These are phyloP conservation scores for Botrytis paeoniae DNA, from an alignment of 2,329 filamentous ascomycete genomes.

Conservation along the genomic window DNA sequence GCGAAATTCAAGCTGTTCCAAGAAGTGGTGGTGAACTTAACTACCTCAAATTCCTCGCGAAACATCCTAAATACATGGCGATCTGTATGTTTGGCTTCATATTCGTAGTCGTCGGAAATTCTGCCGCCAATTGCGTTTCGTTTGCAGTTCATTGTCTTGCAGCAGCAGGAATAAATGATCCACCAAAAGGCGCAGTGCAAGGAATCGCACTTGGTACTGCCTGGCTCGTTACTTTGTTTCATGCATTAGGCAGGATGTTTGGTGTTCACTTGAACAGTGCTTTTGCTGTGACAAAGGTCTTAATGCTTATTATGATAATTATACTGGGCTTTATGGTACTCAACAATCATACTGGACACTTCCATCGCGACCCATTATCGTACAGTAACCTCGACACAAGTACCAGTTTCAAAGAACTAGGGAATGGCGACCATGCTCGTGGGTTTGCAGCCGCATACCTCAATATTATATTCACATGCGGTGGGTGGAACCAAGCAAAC, in stretches of 20 bases:
- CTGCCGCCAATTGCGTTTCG: slow-evolving; percentile 49
- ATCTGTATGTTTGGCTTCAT: slow-evolving; percentile 43
- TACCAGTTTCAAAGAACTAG: slow-evolving; percentile 21
- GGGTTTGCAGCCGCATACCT: slow-evolving; percentile 44
- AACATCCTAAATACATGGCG: slow-evolving; percentile 4
- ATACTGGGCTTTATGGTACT: slow-evolving; percentile 34
- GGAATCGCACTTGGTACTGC: slow-evolving; percentile 48
- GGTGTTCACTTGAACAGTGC: slow-evolving; percentile 51
- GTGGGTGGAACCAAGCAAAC: slow-evolving; percentile 46
- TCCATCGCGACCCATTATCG: slow-evolving; percentile 9
- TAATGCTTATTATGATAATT: slow-evolving; percentile 48
- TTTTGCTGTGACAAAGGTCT: slow-evolving; percentile 49
- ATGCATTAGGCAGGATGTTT: slow-evolving; percentile 46
- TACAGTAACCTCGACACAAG: slow-evolving; percentile 21
- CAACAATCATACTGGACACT: slow-evolving; percentile 14
- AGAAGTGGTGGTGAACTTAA: slow-evolving; percentile 48
- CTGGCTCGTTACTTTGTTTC: slow-evolving; percentile 47
- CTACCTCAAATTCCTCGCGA: slow-evolving; percentile 33
- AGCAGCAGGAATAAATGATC: slow-evolving; percentile 36
- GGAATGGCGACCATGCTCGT: slow-evolving; percentile 27
- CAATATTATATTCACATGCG: slow-evolving; percentile 44
- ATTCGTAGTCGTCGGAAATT: slow-evolving; percentile 45
- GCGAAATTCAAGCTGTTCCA: slow-evolving; percentile 43
- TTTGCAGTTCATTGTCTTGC: slow-evolving; percentile 48
- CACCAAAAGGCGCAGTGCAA: slow-evolving; percentile 41